Percentiles rank a stretch among this genome's conserved stretches.
Conservation (phyloP, 2,329 filamentous ascomycete species). For the Sclerotinia minor region DNA sequence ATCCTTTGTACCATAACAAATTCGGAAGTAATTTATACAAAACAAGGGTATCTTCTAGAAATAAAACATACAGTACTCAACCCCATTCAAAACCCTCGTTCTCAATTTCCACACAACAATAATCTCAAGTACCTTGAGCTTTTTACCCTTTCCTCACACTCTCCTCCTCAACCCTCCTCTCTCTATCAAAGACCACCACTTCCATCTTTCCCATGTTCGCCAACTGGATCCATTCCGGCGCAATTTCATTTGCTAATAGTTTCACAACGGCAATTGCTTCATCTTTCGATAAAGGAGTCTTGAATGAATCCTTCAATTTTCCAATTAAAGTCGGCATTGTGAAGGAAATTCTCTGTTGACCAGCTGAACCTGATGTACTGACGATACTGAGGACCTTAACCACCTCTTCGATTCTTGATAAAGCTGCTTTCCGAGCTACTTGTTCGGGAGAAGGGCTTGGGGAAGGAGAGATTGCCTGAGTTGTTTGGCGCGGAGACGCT, state of each 20-base stretch:
- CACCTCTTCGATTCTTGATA: slow-evolving; percentile 68
- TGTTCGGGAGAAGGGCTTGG: slow-evolving; percentile 53
- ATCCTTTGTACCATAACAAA: background rate
- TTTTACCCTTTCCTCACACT: slow-evolving; percentile 37
- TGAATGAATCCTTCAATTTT: slow-evolving; percentile 67
- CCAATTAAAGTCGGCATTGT: slow-evolving; percentile 62
- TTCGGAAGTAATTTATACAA: background rate
- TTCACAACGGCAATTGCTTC: slow-evolving; percentile 51
- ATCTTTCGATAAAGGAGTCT: slow-evolving; percentile 47
- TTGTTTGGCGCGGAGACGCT: slow-evolving; percentile 74
- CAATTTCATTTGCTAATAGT: slow-evolving; percentile 48
- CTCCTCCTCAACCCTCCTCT: slow-evolving; percentile 36
- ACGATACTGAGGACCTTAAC: slow-evolving; percentile 67
- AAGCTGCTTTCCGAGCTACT: slow-evolving; percentile 61
- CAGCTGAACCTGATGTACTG: slow-evolving; percentile 52
- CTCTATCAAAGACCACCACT: slow-evolving; percentile 48
- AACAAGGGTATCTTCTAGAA: slow-evolving; percentile 20
- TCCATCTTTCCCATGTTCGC: slow-evolving; percentile 48
- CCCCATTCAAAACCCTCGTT: background rate
- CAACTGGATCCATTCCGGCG: slow-evolving; percentile 52
- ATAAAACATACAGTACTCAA: background rate
- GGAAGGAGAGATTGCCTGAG: slow-evolving; percentile 49
- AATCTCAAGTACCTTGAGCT: slow-evolving; percentile 8
- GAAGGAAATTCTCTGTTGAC: slow-evolving; percentile 62
- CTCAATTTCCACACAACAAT: background rate